A percentile compares a stretch with the other conserved stretches of the same genome.
phyloP scores from a whole-genome alignment of 495 filamentous ascomycete genomes.

The Xylaria telfairii region DNA sequence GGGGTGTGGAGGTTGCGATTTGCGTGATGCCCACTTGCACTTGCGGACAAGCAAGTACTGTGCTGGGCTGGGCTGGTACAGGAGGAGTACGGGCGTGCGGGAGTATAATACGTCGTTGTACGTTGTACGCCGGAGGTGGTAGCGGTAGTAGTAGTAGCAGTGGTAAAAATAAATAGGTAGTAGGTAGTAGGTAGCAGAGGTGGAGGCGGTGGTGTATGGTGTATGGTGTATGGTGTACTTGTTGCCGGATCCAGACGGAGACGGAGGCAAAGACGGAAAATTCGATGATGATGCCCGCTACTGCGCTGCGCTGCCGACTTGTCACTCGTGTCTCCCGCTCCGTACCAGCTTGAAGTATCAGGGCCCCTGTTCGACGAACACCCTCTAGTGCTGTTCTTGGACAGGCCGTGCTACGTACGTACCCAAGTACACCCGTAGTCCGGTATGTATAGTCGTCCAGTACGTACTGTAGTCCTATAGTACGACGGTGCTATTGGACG shows the following conservation, averaged over 20 bases:
- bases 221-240: neutral
- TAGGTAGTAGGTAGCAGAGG: neutral
- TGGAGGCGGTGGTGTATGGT: slow-evolving; percentile 7
- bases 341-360: slow-evolving; percentile 5
- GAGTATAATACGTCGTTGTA: slow-evolving; percentile 23
- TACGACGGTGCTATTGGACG: slow-evolving; percentile 26
- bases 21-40: slow-evolving; percentile 33
- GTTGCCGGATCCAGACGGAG: slow-evolving; percentile 22
- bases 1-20: slow-evolving; percentile 39
- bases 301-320: slow-evolving; percentile 10
- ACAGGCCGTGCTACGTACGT: slow-evolving; percentile 13
- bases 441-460: no score
- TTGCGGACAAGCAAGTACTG: neutral
- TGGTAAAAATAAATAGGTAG: no score
- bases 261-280: slow-evolving; percentile 14
- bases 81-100: slow-evolving; percentile 17
- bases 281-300: slow-evolving; percentile 19
- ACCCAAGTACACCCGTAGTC: neutral
- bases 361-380: slow-evolving; percentile 7
- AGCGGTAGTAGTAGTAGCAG: no score
- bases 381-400: slow-evolving; percentile 3
- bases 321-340: slow-evolving; percentile 18
- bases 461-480: neutral
- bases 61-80: slow-evolving; percentile 7
- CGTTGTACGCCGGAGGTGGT: slow-evolving; percentile 16